Evolutionary conservation across 2,329 filamentous ascomycete species (phyloP).

Genomic region (Apiospora malaysiana): DNA sequence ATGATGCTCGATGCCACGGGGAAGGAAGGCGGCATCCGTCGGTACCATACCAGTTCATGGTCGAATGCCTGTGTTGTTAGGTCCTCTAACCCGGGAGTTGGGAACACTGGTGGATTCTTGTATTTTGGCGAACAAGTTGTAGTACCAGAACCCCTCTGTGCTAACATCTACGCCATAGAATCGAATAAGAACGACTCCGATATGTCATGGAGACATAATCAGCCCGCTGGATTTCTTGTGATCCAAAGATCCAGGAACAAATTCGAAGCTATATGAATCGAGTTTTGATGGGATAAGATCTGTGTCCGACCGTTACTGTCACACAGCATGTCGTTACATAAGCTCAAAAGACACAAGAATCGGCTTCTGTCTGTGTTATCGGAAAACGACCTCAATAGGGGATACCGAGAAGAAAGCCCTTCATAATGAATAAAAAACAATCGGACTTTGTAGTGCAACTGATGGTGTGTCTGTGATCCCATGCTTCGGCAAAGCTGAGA

Average conservation of each 20-base stretch:
- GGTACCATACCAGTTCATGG: neutral
- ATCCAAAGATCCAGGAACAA: neutral
- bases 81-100: neutral
- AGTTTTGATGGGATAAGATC: neutral
- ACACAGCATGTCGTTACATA: neutral
- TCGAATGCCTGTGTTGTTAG: neutral
- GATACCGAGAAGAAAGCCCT: neutral
- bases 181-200: slow-evolving; percentile 6
- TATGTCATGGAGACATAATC: neutral
- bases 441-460: neutral
- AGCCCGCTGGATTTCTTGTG: neutral
- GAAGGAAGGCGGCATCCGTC: neutral
- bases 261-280: neutral
- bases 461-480: neutral
- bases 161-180: neutral
- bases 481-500: neutral
- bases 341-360: slow-evolving; percentile 4
- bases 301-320: neutral
- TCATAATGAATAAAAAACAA: neutral
- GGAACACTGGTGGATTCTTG: neutral
- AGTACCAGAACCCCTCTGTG: neutral
- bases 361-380: neutral
- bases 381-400: neutral
- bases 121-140: neutral
- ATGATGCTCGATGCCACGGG: neutral